Percentiles rank a stretch among this genome's conserved stretches.
Conservation (phyloP, 768 basidiomycete genomes). For the Russula olivacea region DNA sequence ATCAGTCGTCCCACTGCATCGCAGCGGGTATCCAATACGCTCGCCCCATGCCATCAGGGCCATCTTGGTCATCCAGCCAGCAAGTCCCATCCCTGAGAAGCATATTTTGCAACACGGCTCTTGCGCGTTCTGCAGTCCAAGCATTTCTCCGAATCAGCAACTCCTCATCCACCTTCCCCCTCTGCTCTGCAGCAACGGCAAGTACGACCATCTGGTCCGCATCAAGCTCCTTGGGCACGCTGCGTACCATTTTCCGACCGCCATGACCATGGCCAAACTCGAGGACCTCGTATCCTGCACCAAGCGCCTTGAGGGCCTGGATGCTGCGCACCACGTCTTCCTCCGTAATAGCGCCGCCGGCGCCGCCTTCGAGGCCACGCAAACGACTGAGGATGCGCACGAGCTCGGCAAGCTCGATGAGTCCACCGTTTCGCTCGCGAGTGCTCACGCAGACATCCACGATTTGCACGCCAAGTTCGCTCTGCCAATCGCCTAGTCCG, state of each 20-base stretch:
- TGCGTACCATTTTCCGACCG: slow-evolving; percentile 70
- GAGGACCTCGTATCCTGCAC: slow-evolving; percentile 86
- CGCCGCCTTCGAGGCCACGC: slow-evolving; percentile 56
- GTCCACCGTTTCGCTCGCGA: slow-evolving; percentile 82
- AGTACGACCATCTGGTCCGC: slow-evolving; percentile 82
- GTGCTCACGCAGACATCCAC: slow-evolving; percentile 89
- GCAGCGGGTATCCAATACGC: slow-evolving; percentile 88
- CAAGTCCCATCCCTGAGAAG: slow-evolving; percentile 84
- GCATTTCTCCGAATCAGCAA: slow-evolving; percentile 53
- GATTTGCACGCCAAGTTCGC: slow-evolving; percentile 92
- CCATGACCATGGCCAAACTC: slow-evolving; percentile 59
- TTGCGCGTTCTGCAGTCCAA: slow-evolving; percentile 76
- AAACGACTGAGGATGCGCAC: slow-evolving; percentile 71
- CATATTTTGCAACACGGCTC: slow-evolving; percentile 82
- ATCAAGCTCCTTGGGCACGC: slow-evolving; percentile 85
- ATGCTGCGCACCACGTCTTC: slow-evolving; percentile 82
- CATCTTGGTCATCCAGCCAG: slow-evolving; percentile 92
- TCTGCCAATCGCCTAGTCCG: slow-evolving; percentile 89
- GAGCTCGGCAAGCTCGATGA: slow-evolving; percentile 86
- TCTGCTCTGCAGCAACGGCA: slow-evolving; percentile 60
- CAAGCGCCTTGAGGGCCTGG: slow-evolving; percentile 79
- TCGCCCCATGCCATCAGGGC: slow-evolving; percentile 40
- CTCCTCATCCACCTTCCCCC: slow-evolving; percentile 65
- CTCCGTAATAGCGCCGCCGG: slow-evolving; percentile 63
- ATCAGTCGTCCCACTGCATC: slow-evolving; percentile 74